phyloP scores from a whole-genome alignment of 2,329 filamentous ascomycete genomes.

The Atkinsonella texensis region DNA sequence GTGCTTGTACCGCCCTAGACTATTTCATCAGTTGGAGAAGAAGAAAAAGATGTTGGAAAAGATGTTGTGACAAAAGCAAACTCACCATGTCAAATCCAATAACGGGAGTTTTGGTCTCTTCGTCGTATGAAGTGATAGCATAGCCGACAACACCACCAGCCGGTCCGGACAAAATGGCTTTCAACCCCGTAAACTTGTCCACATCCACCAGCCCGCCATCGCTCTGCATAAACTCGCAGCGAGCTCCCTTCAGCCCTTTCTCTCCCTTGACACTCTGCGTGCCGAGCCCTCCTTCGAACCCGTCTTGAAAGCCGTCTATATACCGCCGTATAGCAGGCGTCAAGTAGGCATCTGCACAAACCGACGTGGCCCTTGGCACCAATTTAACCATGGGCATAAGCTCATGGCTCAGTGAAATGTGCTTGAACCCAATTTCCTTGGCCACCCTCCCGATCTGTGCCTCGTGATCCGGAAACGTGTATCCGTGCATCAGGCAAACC shows the following conservation, averaged over 20 bases:
- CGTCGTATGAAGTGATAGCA: slow-evolving; percentile 60
- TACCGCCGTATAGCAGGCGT: slow-evolving; percentile 26
- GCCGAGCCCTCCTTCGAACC: slow-evolving; percentile 24
- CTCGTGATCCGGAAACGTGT: slow-evolving; percentile 47
- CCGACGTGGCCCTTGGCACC: slow-evolving; percentile 31
- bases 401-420: slow-evolving; percentile 24
- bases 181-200: slow-evolving; percentile 53
- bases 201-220: slow-evolving; percentile 40
- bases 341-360: slow-evolving; percentile 31
- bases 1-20: slow-evolving; percentile 53
- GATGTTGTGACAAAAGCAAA: not conserved
- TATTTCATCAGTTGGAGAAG: not conserved
- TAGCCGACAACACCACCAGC: slow-evolving; percentile 72
- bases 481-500: slow-evolving; percentile 63
- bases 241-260: slow-evolving; percentile 32
- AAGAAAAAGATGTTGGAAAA: not conserved
- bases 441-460: slow-evolving; percentile 23
- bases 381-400: slow-evolving; percentile 31
- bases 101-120: slow-evolving; percentile 52
- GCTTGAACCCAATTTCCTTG: slow-evolving; percentile 30
- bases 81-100: slow-evolving; percentile 58
- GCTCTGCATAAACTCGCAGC: slow-evolving; percentile 65
- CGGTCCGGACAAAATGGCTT: slow-evolving; percentile 60
- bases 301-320: slow-evolving; percentile 22
- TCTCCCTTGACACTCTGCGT: slow-evolving; percentile 56